Base-by-base conservation (phyloP, 192 early-diverging fungal species). In the Geosiphon pyriformis region DNA sequence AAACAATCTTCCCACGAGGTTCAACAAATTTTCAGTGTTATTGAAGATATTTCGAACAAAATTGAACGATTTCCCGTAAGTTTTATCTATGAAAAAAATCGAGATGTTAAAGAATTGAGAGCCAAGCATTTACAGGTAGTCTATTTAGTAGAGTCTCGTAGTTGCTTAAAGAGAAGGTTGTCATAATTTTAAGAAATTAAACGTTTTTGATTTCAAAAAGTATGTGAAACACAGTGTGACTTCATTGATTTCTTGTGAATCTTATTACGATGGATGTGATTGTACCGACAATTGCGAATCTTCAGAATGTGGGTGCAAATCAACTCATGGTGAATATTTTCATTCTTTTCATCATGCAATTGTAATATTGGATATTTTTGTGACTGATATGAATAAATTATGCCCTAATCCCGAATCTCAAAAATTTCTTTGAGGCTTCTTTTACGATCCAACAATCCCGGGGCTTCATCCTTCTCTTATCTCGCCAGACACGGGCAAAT, bases 211-310 rank as follows among this genome's bases (percentile, higher is more conserved):
- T n/a, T n/a, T n/a, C 47, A 50, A 30, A 63, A 63, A 30, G 61
- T 63, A 50, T 17, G 11, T 49, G 4, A 61, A 27, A 47, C 0
- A 61, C 0, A 27, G 3, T n/a, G 42, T 49, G 48, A 32, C 25
- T 18, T 35, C 30, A 18, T 10, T 58, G 4, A 2, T 58, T 58
- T 35, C 56, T 32, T 58, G 30, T 3, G 3, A 2, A 12, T 49
- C 50, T 50, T 65, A 65, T 37, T 65, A 65, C 29, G 63, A 65
- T 54, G 63, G 63, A 17, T 65, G 63, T 23, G 51, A 65, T 22
- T 65, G 63, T 32, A 37, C 17, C 30, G 63, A 65, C 20, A 50
- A 65, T 54, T 65, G 63, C 18, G 10, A 31, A 25, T 65, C 63
- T 18, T 37, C 47, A 54, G 50, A 65, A 50, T 65, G 63, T 42